Evolutionary conservation across 805 yeast genomes (phyloP).

Genomic region (Kluyveromyces siamensis): DNA sequence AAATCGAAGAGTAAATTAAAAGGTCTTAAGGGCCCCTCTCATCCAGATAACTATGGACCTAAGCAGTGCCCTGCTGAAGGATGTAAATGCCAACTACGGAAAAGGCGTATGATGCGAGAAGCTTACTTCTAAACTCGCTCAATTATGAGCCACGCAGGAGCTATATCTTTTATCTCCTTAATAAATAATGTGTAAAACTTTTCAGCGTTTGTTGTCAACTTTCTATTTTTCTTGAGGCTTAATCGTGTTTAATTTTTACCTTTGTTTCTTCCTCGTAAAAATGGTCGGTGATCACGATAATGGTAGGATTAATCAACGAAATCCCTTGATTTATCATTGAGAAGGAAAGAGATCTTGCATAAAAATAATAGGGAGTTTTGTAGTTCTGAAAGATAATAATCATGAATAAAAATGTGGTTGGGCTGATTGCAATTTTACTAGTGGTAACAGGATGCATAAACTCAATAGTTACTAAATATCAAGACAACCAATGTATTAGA

Average conservation of each 20-base stretch:
- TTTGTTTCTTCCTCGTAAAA: too few relatives aligned
- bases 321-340: too few relatives aligned
- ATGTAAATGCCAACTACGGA: conserved; percentile 38
- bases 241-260: too few relatives aligned
- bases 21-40: conserved; percentile 25
- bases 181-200: too few relatives aligned
- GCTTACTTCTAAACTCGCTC: conserved; percentile 30
- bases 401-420: conserved; percentile 1
- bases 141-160: neutral
- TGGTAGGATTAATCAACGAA: too few relatives aligned
- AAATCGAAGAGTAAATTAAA: conserved; percentile 18
- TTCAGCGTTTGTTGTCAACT: too few relatives aligned
- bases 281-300: too few relatives aligned
- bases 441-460: conserved; percentile 62
- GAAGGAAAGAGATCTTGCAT: too few relatives aligned
- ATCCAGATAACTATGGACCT: conserved; percentile 46
- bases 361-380: too few relatives aligned
- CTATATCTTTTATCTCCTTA: neutral
- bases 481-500: conserved; percentile 63
- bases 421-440: conserved; percentile 23
- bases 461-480: conserved; percentile 65
- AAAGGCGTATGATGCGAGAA: conserved; percentile 46
- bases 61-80: conserved; percentile 44
- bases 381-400: neutral
- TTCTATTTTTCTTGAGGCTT: too few relatives aligned